These are phyloP conservation scores for Candida vaughaniae DNA, from an alignment of 805 yeast genomes.

Conservation along the genomic window DNA sequence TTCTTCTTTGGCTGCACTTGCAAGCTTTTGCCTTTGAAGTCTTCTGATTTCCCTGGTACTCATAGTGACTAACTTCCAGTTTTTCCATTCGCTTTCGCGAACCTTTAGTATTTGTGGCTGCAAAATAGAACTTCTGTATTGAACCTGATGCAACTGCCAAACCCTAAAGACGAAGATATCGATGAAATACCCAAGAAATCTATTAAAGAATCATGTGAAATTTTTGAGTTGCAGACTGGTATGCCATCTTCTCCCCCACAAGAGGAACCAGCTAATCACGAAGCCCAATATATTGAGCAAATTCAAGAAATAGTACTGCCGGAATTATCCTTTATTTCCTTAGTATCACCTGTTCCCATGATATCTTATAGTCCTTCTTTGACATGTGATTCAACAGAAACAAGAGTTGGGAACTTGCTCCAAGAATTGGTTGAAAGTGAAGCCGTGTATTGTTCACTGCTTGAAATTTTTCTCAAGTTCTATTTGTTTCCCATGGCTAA, in stretches of 20 bases:
- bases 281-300: no score
- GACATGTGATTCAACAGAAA: not conserved
- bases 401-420: constrained; percentile 16
- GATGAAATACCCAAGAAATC: no score
- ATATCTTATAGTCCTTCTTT: constrained; percentile 15
- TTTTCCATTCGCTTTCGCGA: constrained; percentile 1
- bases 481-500: constrained; percentile 35
- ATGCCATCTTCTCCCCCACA: no score
- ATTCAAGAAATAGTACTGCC: no score
- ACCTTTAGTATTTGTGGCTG: constrained; percentile 19
- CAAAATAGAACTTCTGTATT: no score
- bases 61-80: constrained; percentile 26
- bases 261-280: no score
- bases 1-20: constrained; percentile 5
- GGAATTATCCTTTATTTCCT: no score
- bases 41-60: constrained; percentile 51
- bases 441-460: constrained; percentile 43
- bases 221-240: no score
- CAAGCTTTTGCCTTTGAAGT: constrained; percentile 33
- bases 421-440: constrained; percentile 53
- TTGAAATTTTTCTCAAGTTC: constrained; percentile 41
- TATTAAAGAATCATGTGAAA: no score
- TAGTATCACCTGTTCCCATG: constrained; percentile 11
- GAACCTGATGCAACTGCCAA: no score
- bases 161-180: no score